Evolutionary conservation across 805 yeast genomes (phyloP).

Genomic region (Barnettozyma pratensis): DNA sequence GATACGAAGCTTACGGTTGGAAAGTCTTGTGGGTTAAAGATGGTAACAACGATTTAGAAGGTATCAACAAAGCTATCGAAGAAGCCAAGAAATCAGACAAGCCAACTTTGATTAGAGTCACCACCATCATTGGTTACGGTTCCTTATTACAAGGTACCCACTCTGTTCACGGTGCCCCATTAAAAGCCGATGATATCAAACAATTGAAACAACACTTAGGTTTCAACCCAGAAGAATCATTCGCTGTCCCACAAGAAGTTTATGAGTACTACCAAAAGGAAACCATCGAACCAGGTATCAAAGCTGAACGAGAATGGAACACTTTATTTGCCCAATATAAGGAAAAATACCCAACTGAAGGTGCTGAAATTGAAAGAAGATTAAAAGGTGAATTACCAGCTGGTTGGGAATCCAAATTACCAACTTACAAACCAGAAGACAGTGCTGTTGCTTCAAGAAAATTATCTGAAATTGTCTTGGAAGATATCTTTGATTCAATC

Average conservation of each 20-base stretch:
- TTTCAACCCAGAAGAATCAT: slow-evolving; percentile 79
- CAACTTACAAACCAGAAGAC: slow-evolving; percentile 74
- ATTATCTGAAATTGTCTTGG: slow-evolving; percentile 77
- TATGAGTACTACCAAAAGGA: slow-evolving; percentile 55
- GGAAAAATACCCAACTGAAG: slow-evolving; percentile 69
- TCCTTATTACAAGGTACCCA: slow-evolving; percentile 81
- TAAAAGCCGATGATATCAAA: slow-evolving; percentile 86
- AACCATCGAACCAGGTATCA: slow-evolving; percentile 56
- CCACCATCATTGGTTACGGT: slow-evolving; percentile 93
- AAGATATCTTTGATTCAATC: slow-evolving; percentile 51
- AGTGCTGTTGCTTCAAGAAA: slow-evolving; percentile 90
- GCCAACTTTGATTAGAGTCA: slow-evolving; percentile 86
- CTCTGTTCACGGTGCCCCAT: slow-evolving; percentile 94
- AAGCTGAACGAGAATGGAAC: slow-evolving; percentile 75
- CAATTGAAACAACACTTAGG: slow-evolving; percentile 83
- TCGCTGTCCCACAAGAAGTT: slow-evolving; percentile 80
- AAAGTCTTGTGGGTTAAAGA: slow-evolving; percentile 69
- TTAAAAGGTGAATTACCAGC: slow-evolving; percentile 71
- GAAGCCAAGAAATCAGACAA: slow-evolving; percentile 78
- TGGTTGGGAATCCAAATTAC: slow-evolving; percentile 74
- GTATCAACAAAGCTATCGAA: slow-evolving; percentile 68
- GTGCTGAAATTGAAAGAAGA: slow-evolving; percentile 78
- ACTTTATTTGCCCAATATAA: slow-evolving; percentile 53
- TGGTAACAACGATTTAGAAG: slow-evolving; percentile 75
- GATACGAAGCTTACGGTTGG: slow-evolving; percentile 95